Base-by-base conservation (phyloP, 1,284 basidiomycete genomes). In the Pseudomicrostroma phylloplanum region DNA sequence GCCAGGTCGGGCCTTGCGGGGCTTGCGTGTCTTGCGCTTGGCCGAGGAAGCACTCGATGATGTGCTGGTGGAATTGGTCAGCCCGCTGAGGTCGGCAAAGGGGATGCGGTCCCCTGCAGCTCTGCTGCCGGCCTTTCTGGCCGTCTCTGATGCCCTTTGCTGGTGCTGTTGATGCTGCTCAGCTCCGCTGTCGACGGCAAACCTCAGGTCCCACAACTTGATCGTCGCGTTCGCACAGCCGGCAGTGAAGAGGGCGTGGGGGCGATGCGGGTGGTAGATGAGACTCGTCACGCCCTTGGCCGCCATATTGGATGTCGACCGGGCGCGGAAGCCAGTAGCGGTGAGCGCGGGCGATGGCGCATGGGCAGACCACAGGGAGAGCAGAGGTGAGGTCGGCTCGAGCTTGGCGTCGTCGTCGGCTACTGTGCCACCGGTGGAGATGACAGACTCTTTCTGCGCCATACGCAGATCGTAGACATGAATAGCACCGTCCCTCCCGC, bases 181-280 rank as follows among this genome's bases (percentile, higher is more conserved):
- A 3, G 30, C 30, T 9, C 30, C 30, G 30, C 30, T 36, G 30
- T 36, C 51, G 3, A 15, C n/a, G 25, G 51, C 42, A 57, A 48
- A 43, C 21, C 76, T 71, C 58, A 72, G 67, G 40, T 78, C 77
- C 77, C 77, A 78, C 30, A 72, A 61, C 53, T 76, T 74, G 62
- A 78, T 61, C 41, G 68, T 65, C 23, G 64, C 74, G 23, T 77
- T 73, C 6, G 66, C 68, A 19, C 73, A 75, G 9, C 73, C 68
- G 0, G 67, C 66, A 26, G 67, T 74, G 56, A 69, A 68, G n/a
- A 78, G 58, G 55, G 64, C 64, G 48, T 72, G 67, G 11, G 61
- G 62, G 13, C 12, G 71, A 67, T 54, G 66, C 61, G 1, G 67
- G 62, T 4, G 61, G 58, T 71, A 77, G 43, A 67, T 56, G 12